Evolutionary conservation across 1,139 yeast genomes (phyloP), one percentile per base, ranked within the genome.

Genomic region (Pichia sp.): DNA sequence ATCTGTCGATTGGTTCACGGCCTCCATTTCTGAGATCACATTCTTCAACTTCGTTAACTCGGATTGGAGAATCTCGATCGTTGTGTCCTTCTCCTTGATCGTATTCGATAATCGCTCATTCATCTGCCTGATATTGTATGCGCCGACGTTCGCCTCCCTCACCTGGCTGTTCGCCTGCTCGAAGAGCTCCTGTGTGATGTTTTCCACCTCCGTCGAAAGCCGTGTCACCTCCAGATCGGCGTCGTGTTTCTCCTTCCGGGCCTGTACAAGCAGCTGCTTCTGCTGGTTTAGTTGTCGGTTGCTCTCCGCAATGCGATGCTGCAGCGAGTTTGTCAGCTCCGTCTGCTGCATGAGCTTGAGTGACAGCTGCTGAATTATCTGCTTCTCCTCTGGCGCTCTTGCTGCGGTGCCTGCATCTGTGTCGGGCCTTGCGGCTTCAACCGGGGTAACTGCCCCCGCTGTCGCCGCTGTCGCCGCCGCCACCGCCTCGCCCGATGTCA

Each of bases 101-200:
- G 87, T 90, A 57, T 81, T 85, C 42, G 78, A 72, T 50, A 92
- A 72, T 62, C 81, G 84, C 52, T 76, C 72, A 63, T 83, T 85
- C 48, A 69, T 63, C 43, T 66, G 61, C 52, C 69, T 71, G 57
- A 66, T 64, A 29, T 68, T 70, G 30, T 72, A 70, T 6, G 72
- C 71, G 52, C 70, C 74, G 10, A 69, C 64, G 56, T 85, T 79
- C 1, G 93, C 95, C 61, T 80, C 80, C 57, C 82, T 80, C 13
- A 88, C 96, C 87, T 86, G 87, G 50, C 78, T 77, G 66, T 87
- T 87, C 23, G 96, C 96, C 65, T 87, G 55, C 62, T 81, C 85
- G 67, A 88, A 88, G 46, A 88, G 71, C 1, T 90, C 81, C 2
- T 84, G 89, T 1, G 90, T 80, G 53, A 89, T 73, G 47, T 88